Evolutionary conservation across 495 filamentous ascomycete species (phyloP), one percentile per base, ranked within the genome.

Genomic region (Tricharina praecox): DNA sequence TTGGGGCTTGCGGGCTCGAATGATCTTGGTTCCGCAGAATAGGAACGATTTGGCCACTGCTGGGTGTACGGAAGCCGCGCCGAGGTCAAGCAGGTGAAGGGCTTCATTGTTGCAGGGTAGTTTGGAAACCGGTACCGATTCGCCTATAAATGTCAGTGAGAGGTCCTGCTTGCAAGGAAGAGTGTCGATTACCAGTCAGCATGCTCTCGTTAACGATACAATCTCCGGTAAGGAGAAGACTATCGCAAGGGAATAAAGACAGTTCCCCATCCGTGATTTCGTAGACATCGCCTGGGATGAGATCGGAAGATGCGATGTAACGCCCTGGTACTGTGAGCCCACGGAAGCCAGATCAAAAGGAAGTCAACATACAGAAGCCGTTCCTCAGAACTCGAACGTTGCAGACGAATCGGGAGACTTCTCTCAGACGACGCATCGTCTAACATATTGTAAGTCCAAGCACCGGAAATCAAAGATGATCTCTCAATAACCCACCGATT

Each of bases 161-260:
- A 45, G 19, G 26, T 19, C 9, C 2, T 44, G 16, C 59, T 2
- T 67, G n/a, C n/a, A n/a, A n/a, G n/a, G n/a, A n/a, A n/a, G n/a
- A n/a, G n/a, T n/a, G n/a, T n/a, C n/a, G n/a, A n/a, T 55, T 59
- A 80, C 80, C 81, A 32, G 92, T 99, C 24, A 99, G 76, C 92
- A 99, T 99, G 68, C 88, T 95, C 63, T 99, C 92, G 61, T 99
- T 99, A 50, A 99, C 86, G 52, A 99, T 96, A 63, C 86, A 93
- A 62, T 99, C 92, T 20, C 92, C 92, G 45, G 82, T 82, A 3
- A 99, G 67, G 5, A 99, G 67, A 30, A 99, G 69, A 61, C 87
- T 92, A 64, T 99, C 92, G 57, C 85, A 85, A 9, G 92, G 92
- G 55, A 94, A 82, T 55, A 92, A 81, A n/a, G 77, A 75, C 23